Evolutionary conservation across 768 basidiomycete species (phyloP).

Genomic region (Sporobolomyces roseus): DNA sequence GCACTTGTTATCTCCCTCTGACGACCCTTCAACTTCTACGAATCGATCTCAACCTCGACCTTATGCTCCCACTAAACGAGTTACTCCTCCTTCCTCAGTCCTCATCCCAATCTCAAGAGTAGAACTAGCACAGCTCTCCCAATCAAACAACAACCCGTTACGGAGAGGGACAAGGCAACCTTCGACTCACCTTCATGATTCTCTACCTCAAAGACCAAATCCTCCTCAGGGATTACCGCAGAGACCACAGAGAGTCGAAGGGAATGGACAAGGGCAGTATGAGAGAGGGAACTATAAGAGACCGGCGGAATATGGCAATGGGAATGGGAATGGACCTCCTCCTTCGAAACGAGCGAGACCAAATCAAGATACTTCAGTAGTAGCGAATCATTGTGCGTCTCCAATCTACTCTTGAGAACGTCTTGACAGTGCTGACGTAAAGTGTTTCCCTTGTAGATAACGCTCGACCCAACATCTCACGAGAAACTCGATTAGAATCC

Average conservation of each 20-base stretch:
- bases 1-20: constrained; percentile 2
- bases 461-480: constrained; percentile 82
- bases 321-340: neutral
- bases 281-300: too few relatives aligned
- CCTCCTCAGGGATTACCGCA: neutral
- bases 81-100: constrained; percentile 30
- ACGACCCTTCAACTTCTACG: neutral
- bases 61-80: constrained; percentile 27
- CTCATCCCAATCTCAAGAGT: constrained; percentile 58
- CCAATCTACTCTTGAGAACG: neutral
- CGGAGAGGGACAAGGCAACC: constrained; percentile 3
- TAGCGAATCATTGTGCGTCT: constrained; percentile 37
- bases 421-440: too few relatives aligned
- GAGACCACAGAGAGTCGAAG: constrained; percentile 1
- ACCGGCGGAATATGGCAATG: neutral
- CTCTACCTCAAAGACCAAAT: neutral
- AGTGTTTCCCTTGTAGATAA: constrained; percentile 58
- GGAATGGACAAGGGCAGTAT: constrained; percentile 9
- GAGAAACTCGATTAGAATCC: constrained; percentile 74
- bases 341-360: neutral
- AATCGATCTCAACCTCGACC: neutral
- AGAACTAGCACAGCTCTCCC: constrained; percentile 55
- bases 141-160: constrained; percentile 14
- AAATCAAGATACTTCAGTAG: constrained; percentile 23
- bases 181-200: neutral